Base-by-base conservation (phyloP, 2,329 filamentous ascomycete species). In the Balansia obtecta region DNA sequence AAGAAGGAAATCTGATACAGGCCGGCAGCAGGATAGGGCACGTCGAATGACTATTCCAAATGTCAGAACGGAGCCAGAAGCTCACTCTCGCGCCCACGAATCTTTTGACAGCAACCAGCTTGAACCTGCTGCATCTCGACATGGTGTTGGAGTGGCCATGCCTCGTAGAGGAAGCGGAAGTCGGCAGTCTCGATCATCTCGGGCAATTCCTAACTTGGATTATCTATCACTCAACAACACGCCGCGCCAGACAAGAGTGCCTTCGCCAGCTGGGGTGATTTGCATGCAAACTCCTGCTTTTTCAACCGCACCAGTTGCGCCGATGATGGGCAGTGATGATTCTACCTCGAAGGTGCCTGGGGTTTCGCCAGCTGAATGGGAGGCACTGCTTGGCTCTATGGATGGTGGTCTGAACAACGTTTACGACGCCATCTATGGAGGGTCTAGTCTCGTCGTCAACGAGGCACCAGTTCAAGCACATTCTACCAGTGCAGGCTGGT, bases 381-480 rank as follows among this genome's bases (percentile, higher is more conserved):
- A 95, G 64, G 80, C 83, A 1, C 74, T 95, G 0, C 74, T 95
- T 2, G 83, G 85, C 4, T 84, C 83, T 20, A 81, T 95, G 63
- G 88, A 95, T 58, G 82, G 82, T 37, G 87, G 87, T 0, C 77
- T 84, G 56, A 80, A 83, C 49, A 94, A 91, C 61, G 84, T 94
- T n/a, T 93, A 88, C 65, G 84, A 88, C 61, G 83, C 83, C 40
- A 88, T 88, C 50, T 89, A 89, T 57, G 86, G 85, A 38, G 85
- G 85, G 0, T 74, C 76, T 10, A 73, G 72, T 44, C 66, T 71
- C 54, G 69, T 71, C 54, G 69, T 68, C 4, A 63, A 74, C 33
- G 68, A 73, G 34, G 69, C 74, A 20, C 66, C 73, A 11, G 66
- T 73, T 16, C 61, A 71, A 0, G 68, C 66, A n/a, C 58, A 65